A percentile compares a stretch with the other conserved stretches of the same genome.
phyloP scores from a whole-genome alignment of 805 yeast species.

The Hanseniaspora clermontiae region DNA sequence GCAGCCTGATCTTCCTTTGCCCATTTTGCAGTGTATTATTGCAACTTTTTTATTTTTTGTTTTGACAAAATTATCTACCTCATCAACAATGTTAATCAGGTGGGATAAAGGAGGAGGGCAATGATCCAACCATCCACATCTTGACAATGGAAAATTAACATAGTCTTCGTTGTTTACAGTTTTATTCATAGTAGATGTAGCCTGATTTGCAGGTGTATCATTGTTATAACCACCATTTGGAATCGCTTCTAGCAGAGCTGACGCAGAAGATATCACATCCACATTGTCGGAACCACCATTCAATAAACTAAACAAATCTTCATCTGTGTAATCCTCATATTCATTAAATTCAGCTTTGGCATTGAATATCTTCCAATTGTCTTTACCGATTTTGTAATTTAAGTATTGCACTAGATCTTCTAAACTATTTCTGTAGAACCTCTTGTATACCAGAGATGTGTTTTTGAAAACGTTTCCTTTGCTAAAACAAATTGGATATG shows the following conservation, averaged over 20 bases:
- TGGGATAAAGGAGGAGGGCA: slow-evolving; percentile 52
- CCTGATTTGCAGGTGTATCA: not conserved
- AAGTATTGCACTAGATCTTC: slow-evolving; percentile 39
- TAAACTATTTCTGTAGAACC: slow-evolving; percentile 42
- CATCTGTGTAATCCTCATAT: slow-evolving; percentile 27
- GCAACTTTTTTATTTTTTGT: slow-evolving; percentile 37
- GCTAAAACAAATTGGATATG: slow-evolving; percentile 46
- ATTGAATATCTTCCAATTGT: slow-evolving; percentile 63
- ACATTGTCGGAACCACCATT: not conserved
- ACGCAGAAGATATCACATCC: too few relatives aligned
- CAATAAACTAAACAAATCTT: slow-evolving; percentile 14
- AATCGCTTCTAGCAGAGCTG: not conserved
- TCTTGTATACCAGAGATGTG: slow-evolving; percentile 22
- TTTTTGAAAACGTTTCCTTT: not conserved
- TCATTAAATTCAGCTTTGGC: slow-evolving; percentile 46
- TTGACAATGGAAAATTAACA: not conserved
- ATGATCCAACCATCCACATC: slow-evolving; percentile 62
- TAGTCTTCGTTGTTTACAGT: not conserved
- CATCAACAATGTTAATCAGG: slow-evolving; percentile 34
- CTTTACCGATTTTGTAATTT: slow-evolving; percentile 32
- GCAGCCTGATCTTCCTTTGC: slow-evolving; percentile 85
- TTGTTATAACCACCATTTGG: not conserved
- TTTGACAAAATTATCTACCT: slow-evolving; percentile 35
- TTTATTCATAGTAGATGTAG: not conserved
- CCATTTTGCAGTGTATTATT: slow-evolving; percentile 75